Conservation (phyloP, 2,329 filamentous ascomycete species). For the Juglanconis oblonga region DNA sequence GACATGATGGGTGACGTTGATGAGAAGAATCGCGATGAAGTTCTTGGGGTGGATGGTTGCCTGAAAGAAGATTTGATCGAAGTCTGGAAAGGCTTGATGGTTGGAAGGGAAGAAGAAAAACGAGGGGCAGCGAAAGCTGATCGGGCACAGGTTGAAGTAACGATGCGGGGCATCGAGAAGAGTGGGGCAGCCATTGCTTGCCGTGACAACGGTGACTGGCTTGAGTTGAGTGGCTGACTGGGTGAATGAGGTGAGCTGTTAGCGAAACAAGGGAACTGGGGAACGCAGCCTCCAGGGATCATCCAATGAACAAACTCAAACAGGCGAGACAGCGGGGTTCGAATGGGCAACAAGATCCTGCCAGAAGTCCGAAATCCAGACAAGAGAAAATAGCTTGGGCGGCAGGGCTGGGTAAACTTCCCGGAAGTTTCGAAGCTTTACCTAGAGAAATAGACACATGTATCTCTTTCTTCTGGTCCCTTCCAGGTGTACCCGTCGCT, state of each 20-base stretch:
- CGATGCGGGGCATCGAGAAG: constrained; percentile 25
- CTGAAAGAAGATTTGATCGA: constrained; percentile 36
- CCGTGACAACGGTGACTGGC: neutral
- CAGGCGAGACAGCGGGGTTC: neutral
- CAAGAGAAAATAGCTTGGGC: neutral
- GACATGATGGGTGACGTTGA: constrained; percentile 62
- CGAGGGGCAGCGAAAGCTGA: constrained; percentile 30
- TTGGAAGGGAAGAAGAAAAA: constrained; percentile 30
- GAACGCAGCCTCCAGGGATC: constrained; percentile 14
- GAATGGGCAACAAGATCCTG: neutral
- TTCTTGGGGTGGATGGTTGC: constrained; percentile 32
- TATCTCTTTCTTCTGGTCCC: too few species aligned
- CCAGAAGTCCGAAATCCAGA: neutral
- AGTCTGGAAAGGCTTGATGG: constrained; percentile 20
- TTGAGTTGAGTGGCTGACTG: constrained; percentile 1
- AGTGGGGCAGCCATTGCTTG: constrained; percentile 34
- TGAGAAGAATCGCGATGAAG: constrained; percentile 32
- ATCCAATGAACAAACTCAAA: constrained; percentile 17
- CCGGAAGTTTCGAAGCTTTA: too few species aligned
- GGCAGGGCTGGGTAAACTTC: too few species aligned
- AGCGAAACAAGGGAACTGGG: constrained; percentile 12
- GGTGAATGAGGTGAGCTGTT: constrained; percentile 18
- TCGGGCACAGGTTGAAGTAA: constrained; percentile 29
- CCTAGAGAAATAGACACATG: too few species aligned
- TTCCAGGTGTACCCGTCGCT: too few species aligned